Base-by-base conservation (phyloP, 1,284 basidiomycete species). In the Rhodotorula mucilaginosa region DNA sequence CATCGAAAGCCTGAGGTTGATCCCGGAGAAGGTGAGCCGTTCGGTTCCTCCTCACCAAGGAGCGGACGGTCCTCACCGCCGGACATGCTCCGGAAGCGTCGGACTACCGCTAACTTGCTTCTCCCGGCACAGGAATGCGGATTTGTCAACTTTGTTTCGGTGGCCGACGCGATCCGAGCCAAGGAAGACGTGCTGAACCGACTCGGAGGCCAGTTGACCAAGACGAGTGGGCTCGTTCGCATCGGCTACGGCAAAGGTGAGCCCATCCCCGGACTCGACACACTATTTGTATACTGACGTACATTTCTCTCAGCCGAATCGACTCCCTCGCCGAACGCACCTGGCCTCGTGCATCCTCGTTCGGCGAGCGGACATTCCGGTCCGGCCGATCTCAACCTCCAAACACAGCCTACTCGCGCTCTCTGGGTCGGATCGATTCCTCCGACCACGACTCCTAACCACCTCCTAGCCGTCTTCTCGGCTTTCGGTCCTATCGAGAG, bases 401-500 rank as follows among this genome's bases (percentile, higher is more conserved):
- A 80, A 67, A 78, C 90, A 12, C 88, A 91, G 51, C 94, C 94
- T 2, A 97, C 94, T 1, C 86, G 94, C 74, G 94, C 94, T 2
- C 85, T 97, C 18, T 97, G 95, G 95, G 92, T 97, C 78, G 94
- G 94, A 19, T 93, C 91, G 60, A 96, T 97, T 77, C 95, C 94
- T 21, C 90, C 90, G 7, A 91, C 91, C 1, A 96, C 93, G 8
- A 96, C 93, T 6, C 92, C 94, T 18, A 91, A 91, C 6, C 94
- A 92, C 1, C 91, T 99, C 70, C 83, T 98, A 62, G 90, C 91
- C 31, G 82, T 86, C 70, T 99, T 99, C 81, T 92, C 93, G 78
- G 93, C 95, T 18, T 99, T 94, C 79, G 96, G 97, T 0, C 91
- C 95, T 1, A 96, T 99, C 74, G 97, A 99, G 83, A 96, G 92